Percentiles rank a stretch among this genome's conserved stretches.
Evolutionary conservation across 495 filamentous ascomycete genomes (phyloP).

Genomic region (Pyrenopolyporus hunteri): DNA sequence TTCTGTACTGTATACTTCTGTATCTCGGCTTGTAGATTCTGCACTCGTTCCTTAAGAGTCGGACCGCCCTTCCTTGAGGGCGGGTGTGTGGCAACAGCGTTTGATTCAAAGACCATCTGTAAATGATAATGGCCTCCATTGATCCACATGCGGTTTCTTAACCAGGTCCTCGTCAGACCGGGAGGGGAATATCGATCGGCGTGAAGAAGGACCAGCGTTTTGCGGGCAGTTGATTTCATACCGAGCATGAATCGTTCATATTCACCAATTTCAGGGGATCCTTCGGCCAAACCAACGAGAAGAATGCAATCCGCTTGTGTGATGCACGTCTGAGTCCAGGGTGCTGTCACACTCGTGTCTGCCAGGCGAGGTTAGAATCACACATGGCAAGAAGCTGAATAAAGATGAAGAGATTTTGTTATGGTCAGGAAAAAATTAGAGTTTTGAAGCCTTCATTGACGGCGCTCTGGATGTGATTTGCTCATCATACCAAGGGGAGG

Average conservation of each 20-base stretch:
- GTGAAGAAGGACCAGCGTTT: slow-evolving; percentile 93
- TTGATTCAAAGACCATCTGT: slow-evolving; percentile 90
- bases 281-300: slow-evolving; percentile 89
- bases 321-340: slow-evolving; percentile 98
- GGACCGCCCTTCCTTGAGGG: slow-evolving; percentile 78
- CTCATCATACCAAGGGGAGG: slow-evolving; percentile 49
- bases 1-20: slow-evolving; percentile 94
- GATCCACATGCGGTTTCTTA: slow-evolving; percentile 94
- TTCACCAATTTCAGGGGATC: slow-evolving; percentile 87
- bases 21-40: slow-evolving; percentile 94
- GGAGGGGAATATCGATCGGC: slow-evolving; percentile 85
- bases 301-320: slow-evolving; percentile 94
- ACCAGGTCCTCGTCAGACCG: slow-evolving; percentile 85
- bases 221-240: slow-evolving; percentile 95
- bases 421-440: slow-evolving; percentile 57
- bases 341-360: slow-evolving; percentile 91
- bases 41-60: slow-evolving; percentile 90
- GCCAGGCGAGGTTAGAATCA: slow-evolving; percentile 31
- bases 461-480: slow-evolving; percentile 48
- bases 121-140: slow-evolving; percentile 99
- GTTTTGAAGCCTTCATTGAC: slow-evolving; percentile 49
- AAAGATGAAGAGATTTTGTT: background rate
- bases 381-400: background rate
- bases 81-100: slow-evolving; percentile 75
- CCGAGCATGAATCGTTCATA: slow-evolving; percentile 95